Base-by-base conservation (phyloP, 441 rosid species). In the Mallotus japonicus region DNA sequence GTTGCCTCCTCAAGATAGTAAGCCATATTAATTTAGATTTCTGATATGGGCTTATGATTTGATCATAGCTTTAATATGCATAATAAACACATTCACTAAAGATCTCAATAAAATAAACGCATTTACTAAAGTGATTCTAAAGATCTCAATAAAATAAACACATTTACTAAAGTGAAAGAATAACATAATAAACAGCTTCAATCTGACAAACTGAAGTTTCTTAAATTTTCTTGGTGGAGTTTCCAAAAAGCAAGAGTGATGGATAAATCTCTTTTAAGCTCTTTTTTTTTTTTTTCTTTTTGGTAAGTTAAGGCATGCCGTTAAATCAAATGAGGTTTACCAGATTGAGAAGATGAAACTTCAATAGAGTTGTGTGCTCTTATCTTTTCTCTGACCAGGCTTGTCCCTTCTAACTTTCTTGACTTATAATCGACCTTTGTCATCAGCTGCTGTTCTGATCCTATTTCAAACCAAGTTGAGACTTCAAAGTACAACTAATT, bases 1-100 rank as follows among this genome's bases (percentile, higher is more conserved):
- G 70, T 84, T 96, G 65, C 97, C 97, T 37, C 88, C 99, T 16
- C 93, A 93, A 83, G 98, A 93, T 78, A 89, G 99, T 93, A 74
- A 87, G 95, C 78, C 72, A 82, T 53, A 22, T 58, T 46, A 68
- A 34, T 71, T 11, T 68, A 6, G n/a, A 28, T 16, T 53, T 54
- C 65, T 8, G 28, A 20, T 57, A 4, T 76, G 16, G 62, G 47
- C 70, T 47, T 70, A 37, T 20, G 16, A 54, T 24, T 42, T 34
- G 46, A 28, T 56, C 40, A 37, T 37, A 5, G 22, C 37, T n/a
- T 65, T 17, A 44, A 44, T 14, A 50, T 22, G 16, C 42, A 7
- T 62, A 50, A 34, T n/a, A n/a, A n/a, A n/a, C n/a, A n/a, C n/a
- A 58, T 24, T 3, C n/a, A n/a, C 16, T 5, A 13, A 61, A 2